phyloP scores from a whole-genome alignment of 148 eudicot species.

The Rheum nobile region DNA sequence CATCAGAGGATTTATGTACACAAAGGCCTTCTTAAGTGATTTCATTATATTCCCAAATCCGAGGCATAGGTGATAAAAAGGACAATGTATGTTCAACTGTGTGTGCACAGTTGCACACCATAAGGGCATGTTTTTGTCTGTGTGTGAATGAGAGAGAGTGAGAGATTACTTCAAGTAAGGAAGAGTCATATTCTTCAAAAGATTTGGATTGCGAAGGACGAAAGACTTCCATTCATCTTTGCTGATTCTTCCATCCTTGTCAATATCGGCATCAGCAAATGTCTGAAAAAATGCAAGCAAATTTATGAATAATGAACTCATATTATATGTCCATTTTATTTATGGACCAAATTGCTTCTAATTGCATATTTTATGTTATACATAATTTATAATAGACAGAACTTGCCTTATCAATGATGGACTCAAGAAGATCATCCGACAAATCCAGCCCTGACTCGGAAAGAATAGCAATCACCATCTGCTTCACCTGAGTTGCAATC shows the following conservation, averaged over 20 bases:
- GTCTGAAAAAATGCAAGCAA: conserved; percentile 18
- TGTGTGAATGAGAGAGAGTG: neutral
- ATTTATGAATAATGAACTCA: neutral
- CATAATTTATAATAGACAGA: neutral
- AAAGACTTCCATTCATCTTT: conserved; percentile 50
- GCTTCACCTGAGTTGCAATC: conserved; percentile 58
- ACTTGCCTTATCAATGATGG: conserved; percentile 67
- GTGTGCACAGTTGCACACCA: no score
- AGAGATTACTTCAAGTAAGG: conserved; percentile 7
- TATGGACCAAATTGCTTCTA: neutral
- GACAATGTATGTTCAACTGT: neutral
- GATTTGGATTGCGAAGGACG: conserved; percentile 33
- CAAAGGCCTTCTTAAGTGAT: neutral
- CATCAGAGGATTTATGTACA: neutral
- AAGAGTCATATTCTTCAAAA: conserved; percentile 22
- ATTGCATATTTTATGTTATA: neutral
- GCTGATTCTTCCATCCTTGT: conserved; percentile 35
- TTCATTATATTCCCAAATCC: neutral
- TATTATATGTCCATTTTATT: no score
- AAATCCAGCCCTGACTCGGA: conserved; percentile 61
- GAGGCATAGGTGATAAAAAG: neutral
- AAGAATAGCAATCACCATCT: conserved; percentile 81
- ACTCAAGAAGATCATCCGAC: conserved; percentile 70
- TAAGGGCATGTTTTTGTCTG: no score
- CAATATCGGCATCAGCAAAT: conserved; percentile 45